These are phyloP conservation scores for Parachaetomium inaequale DNA, from an alignment of 495 filamentous ascomycete genomes.

Conservation along the genomic window DNA sequence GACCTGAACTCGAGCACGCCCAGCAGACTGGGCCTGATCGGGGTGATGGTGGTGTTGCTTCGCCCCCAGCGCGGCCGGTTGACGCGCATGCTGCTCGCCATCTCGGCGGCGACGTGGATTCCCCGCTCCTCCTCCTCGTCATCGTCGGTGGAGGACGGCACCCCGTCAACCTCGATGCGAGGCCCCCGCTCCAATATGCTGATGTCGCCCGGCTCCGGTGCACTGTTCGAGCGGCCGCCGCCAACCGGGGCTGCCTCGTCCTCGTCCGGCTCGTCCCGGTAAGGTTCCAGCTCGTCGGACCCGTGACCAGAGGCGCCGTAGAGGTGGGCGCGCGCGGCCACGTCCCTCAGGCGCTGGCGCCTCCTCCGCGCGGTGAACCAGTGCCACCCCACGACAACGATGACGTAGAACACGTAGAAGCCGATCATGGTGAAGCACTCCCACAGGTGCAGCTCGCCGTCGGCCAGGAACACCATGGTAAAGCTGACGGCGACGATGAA, in stretches of 20 bases:
- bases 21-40: constrained; percentile 88
- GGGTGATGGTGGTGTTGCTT: constrained; percentile 66
- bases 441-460: constrained; percentile 81
- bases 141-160: constrained; percentile 56
- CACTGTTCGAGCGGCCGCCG: constrained; percentile 45
- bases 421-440: constrained; percentile 88
- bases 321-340: constrained; percentile 70
- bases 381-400: constrained; percentile 87
- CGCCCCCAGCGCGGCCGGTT: constrained; percentile 65
- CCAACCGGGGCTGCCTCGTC: constrained; percentile 55
- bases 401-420: constrained; percentile 88
- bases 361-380: constrained; percentile 67
- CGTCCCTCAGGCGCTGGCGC: constrained; percentile 57
- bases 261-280: constrained; percentile 56
- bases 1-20: constrained; percentile 93
- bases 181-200: constrained; percentile 63
- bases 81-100: constrained; percentile 90
- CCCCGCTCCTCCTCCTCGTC: constrained; percentile 71
- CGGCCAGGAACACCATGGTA: constrained; percentile 80
- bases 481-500: constrained; percentile 86
- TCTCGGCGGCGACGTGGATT: constrained; percentile 70
- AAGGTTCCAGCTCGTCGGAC: constrained; percentile 62
- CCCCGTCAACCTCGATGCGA: constrained; percentile 47
- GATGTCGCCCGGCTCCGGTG: constrained; percentile 60
- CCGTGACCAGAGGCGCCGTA: constrained; percentile 50